Base-by-base conservation (phyloP, 1,284 basidiomycete genomes). In the Coniferiporia weirii region DNA sequence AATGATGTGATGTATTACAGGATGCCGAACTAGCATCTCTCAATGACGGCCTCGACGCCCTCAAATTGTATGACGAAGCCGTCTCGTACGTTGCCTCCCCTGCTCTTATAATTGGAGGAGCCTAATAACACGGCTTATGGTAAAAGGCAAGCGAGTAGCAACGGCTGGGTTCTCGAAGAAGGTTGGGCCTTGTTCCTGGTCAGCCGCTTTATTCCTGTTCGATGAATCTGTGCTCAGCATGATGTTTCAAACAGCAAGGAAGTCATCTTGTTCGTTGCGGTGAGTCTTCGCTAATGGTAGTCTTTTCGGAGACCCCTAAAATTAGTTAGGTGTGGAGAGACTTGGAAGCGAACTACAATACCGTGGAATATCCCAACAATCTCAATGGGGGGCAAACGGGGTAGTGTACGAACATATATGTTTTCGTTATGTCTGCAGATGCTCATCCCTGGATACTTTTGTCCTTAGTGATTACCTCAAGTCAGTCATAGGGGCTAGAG, bases 311-410 rank as follows among this genome's bases (percentile, higher is more conserved):
- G 12, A 8, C 22, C 1, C 38, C 32, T 45, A 22, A 54, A 12
- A n/a, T 8, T 17, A 17, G 9, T 50, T 17, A 54, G 53, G 53
- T 1, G 82, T 88, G 1, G 82, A 84, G 67, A 79, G 81, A 6
- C 72, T 87, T 3, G 85, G 85, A 12, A 75, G 74, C 51, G 86
- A 87, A 65, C 71, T 88, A 12, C 85, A 87, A 59, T 73, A 79
- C 45, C 79, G 85, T 45, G 85, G 83, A 0, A 84, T 87, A 57
- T 72, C 80, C 2, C 76, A 83, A 10, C 84, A 87, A 65, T 72
- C 79, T 6, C 84, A 86, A 66, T 87, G 84, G 85, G 85, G 85
- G 20, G 85, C 86, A 22, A 79, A 79, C 58, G 85, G 85, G 34
- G 82, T 87, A 62, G 84, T 84, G 85, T 86, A 72, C 62, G 82